Percentiles rank a stretch among this genome's conserved stretches.
Conservation (phyloP, 805 yeast genomes). For the Monosporozyma servazzii region DNA sequence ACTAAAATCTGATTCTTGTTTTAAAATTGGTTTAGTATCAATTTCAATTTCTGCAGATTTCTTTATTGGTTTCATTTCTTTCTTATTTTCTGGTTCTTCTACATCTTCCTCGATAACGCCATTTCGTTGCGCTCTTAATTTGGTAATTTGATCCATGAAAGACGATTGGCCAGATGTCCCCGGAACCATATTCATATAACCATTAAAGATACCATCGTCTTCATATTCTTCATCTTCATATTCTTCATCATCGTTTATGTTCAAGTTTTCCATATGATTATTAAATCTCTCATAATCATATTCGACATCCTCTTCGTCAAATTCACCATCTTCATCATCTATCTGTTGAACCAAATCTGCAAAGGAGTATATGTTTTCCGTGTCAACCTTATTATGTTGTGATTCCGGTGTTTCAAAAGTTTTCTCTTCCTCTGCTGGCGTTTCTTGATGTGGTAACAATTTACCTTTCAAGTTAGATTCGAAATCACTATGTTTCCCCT, state of each 20-base stretch:
- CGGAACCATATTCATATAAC: slow-evolving; percentile 21
- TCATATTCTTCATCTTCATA: slow-evolving; percentile 17
- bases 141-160: slow-evolving; percentile 22
- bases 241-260: slow-evolving; percentile 11
- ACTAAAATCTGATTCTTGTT: neutral
- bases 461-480: neutral
- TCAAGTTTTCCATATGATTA: slow-evolving; percentile 4
- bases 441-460: neutral
- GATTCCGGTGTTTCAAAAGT: neutral
- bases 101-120: neutral
- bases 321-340: slow-evolving; percentile 23
- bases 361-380: slow-evolving; percentile 25
- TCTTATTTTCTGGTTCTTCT: neutral
- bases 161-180: slow-evolving; percentile 17
- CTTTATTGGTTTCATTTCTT: neutral
- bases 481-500: slow-evolving; percentile 5
- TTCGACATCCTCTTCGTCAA: slow-evolving; percentile 13
- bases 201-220: slow-evolving; percentile 9
- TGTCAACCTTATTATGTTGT: slow-evolving; percentile 11
- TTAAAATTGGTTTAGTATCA: neutral
- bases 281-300: slow-evolving; percentile 19
- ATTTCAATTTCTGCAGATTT: neutral
- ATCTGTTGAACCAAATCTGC: slow-evolving; percentile 27
- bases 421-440: neutral
- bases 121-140: slow-evolving; percentile 3